Conservation (phyloP, 495 filamentous ascomycete species). For the Annulohypoxylon nitens region DNA sequence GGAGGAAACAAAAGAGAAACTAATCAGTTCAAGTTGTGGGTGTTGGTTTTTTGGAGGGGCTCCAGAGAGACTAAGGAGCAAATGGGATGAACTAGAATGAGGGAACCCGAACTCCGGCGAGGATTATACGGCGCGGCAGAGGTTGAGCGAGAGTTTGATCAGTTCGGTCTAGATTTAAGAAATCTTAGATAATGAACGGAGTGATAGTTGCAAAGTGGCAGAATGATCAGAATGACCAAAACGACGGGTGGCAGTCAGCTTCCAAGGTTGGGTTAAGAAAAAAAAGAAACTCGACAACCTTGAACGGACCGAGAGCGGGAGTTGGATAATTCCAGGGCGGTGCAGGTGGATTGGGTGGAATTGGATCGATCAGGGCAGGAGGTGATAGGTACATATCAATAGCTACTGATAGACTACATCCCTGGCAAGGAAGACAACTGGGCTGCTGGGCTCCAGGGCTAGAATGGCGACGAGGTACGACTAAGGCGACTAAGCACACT, state of each 20-base stretch:
- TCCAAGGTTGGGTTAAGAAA: not conserved
- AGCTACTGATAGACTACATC: not conserved
- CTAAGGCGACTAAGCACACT: no score
- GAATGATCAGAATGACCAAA: not conserved
- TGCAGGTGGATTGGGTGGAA: slow-evolving; percentile 3
- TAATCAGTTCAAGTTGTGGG: slow-evolving; percentile 7
- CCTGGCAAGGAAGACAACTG: not conserved
- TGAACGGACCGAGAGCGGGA: slow-evolving; percentile 29
- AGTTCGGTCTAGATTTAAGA: slow-evolving; percentile 4
- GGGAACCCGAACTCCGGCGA: slow-evolving; percentile 27
- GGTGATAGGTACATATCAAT: not conserved
- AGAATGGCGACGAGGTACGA: not conserved
- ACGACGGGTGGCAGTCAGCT: slow-evolving; percentile 1
- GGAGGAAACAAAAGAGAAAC: slow-evolving; percentile 9
- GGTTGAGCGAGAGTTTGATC: slow-evolving; percentile 8
- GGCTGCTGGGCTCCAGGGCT: not conserved
- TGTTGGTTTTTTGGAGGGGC: slow-evolving; percentile 19
- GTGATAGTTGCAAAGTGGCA: slow-evolving; percentile 1
- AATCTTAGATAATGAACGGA: slow-evolving; percentile 23
- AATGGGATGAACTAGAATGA: slow-evolving; percentile 36
- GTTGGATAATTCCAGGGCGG: slow-evolving; percentile 24
- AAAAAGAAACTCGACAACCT: slow-evolving; percentile 19
- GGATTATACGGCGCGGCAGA: slow-evolving; percentile 25
- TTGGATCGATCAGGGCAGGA: slow-evolving; percentile 1
- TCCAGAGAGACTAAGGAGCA: not conserved